Evolutionary conservation across 1,284 basidiomycete species (phyloP), one percentile per base, ranked within the genome.

Genomic region (Marasmius fiardii): DNA sequence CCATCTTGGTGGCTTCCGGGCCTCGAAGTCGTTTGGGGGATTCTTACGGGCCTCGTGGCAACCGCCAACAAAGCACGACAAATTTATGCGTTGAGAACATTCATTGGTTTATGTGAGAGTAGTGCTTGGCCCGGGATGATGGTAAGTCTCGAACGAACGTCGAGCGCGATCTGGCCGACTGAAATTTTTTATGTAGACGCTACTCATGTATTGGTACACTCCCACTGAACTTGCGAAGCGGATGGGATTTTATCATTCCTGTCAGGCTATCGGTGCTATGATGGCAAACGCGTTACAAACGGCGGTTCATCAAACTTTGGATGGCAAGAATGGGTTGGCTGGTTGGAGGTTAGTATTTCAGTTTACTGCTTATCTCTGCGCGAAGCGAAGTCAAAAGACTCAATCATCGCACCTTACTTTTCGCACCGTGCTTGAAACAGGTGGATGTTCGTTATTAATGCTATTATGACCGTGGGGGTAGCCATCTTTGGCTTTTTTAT

Each of bases 361-460:
- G n/a, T n/a, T n/a, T n/a, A n/a, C n/a, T n/a, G n/a, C n/a, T n/a
- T n/a, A n/a, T n/a, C n/a, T n/a, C n/a, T n/a, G n/a, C n/a, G n/a
- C n/a, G n/a, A n/a, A n/a, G n/a, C n/a, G n/a, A n/a, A n/a, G n/a
- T n/a, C n/a, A n/a, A n/a, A n/a, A n/a, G n/a, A n/a, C n/a, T n/a
- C n/a, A n/a, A n/a, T n/a, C n/a, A n/a, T n/a, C n/a, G n/a, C n/a
- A n/a, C n/a, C 28, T 31, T 31, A 4, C 28, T 31, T 31, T 10
- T 6, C 16, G n/a, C n/a, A 43, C 7, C n/a, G 8, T 43, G 5
- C n/a, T 43, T 7, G 8, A n/a, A 23, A 21, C 39, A 59, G 59
- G 37, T 60, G 59, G 59, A 56, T 60, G 43, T 60, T 60, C 48
- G 58, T 60, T 31, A 51, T 60, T 20, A 60, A 58, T 45, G 21